Conservation (phyloP, 2,329 filamentous ascomycete species). For the Fusarium nematophilum region DNA sequence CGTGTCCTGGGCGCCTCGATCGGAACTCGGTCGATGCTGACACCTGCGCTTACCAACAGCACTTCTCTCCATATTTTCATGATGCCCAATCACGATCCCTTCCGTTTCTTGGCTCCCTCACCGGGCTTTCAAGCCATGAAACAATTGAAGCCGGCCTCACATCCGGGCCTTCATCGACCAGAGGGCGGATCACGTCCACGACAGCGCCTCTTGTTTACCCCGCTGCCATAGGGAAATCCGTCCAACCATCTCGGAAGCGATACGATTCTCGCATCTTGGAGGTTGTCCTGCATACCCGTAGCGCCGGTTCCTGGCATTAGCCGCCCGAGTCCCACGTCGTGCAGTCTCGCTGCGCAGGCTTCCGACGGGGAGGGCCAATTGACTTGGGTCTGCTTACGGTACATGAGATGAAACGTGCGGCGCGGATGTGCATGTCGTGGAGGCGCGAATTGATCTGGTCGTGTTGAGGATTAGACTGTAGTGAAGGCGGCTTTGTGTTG, state of each 20-base stretch:
- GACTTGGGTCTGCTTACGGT: no score
- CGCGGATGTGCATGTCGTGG: neutral
- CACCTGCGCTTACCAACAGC: neutral
- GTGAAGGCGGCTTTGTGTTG: neutral
- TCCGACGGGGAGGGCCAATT: no score
- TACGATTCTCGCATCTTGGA: neutral
- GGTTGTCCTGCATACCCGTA: conserved; percentile 2
- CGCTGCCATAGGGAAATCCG: no score
- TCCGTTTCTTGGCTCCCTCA: no score
- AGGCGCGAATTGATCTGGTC: neutral
- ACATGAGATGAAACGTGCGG: neutral
- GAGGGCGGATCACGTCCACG: no score
- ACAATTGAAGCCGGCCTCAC: no score
- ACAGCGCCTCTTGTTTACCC: no score
- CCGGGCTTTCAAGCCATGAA: no score
- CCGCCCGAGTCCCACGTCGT: neutral
- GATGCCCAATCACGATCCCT: no score
- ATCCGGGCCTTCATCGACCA: no score
- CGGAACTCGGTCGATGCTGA: neutral
- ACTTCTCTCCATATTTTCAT: no score
- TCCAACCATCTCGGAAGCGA: no score
- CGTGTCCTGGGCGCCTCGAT: neutral
- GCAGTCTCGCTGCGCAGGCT: neutral
- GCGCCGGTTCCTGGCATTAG: conserved; percentile 26
- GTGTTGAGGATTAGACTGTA: neutral